Conservation (phyloP, 1,284 basidiomycete species). For the Mixia osmundae region DNA sequence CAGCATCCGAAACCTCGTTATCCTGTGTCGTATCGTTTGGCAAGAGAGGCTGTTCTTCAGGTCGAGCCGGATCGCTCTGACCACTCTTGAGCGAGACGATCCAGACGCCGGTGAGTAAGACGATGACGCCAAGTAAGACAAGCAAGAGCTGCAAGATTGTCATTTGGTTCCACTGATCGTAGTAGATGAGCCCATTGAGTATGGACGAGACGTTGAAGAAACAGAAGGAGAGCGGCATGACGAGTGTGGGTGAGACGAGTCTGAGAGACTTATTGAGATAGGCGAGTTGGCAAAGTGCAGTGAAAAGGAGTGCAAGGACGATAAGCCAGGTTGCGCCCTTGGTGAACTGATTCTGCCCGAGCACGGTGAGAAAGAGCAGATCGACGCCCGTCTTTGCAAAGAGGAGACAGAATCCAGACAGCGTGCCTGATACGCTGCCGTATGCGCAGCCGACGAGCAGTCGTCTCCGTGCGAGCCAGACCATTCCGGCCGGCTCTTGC, state of each 20-base stretch:
- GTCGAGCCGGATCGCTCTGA: not conserved
- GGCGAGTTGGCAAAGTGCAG: slow-evolving; percentile 54
- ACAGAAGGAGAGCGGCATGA: slow-evolving; percentile 86
- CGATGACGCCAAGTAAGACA: slow-evolving; percentile 50
- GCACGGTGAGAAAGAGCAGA: slow-evolving; percentile 54
- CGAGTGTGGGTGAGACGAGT: slow-evolving; percentile 61
- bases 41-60: not conserved
- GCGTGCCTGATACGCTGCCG: slow-evolving; percentile 68
- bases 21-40: not conserved
- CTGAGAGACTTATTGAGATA: slow-evolving; percentile 77
- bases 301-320: slow-evolving; percentile 40
- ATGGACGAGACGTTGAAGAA: slow-evolving; percentile 88
- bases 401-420: slow-evolving; percentile 76
- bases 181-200: slow-evolving; percentile 43
- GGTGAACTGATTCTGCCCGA: slow-evolving; percentile 59
- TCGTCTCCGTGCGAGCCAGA: slow-evolving; percentile 26
- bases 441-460: slow-evolving; percentile 61
- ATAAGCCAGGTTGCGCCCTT: slow-evolving; percentile 47
- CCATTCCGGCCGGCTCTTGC: slow-evolving; percentile 6
- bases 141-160: slow-evolving; percentile 41
- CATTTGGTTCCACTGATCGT: slow-evolving; percentile 60
- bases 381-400: slow-evolving; percentile 89
- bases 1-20: slow-evolving; percentile 1
- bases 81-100: slow-evolving; percentile 36
- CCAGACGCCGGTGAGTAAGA: slow-evolving; percentile 75